Percentiles rank a stretch among this genome's conserved stretches.
phyloP scores from a whole-genome alignment of 2,329 filamentous ascomycete species.

The Aspergillus aculeatinus region DNA sequence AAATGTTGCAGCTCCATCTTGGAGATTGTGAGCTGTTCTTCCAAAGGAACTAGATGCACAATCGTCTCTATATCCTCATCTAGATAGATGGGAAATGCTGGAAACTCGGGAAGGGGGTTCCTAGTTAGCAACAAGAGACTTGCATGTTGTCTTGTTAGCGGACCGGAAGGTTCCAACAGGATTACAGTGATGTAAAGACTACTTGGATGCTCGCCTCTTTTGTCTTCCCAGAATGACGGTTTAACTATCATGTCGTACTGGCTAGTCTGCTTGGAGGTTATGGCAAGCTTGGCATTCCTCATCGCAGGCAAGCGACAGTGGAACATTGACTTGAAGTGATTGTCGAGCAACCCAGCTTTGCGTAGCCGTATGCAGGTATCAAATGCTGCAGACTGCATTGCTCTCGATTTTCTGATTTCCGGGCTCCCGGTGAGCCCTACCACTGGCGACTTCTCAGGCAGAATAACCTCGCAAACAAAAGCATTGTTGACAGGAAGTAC shows the following conservation, averaged over 20 bases:
- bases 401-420: conserved; percentile 68
- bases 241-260: conserved; percentile 78
- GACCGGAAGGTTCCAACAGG: conserved; percentile 55
- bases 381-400: conserved; percentile 88
- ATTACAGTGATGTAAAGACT: conserved; percentile 64
- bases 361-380: conserved; percentile 72
- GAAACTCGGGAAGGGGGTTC: conserved; percentile 61
- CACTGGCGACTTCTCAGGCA: conserved; percentile 74
- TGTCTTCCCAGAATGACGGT: conserved; percentile 67
- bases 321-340: conserved; percentile 71
- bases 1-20: conserved; percentile 55
- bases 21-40: conserved; percentile 28
- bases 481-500: conserved; percentile 56
- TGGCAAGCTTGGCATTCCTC: conserved; percentile 81
- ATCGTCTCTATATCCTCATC: conserved; percentile 61
- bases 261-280: conserved; percentile 73
- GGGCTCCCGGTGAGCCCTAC: conserved; percentile 63
- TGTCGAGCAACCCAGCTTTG: conserved; percentile 66
- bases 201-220: conserved; percentile 47
- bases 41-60: conserved; percentile 53
- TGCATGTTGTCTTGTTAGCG: conserved; percentile 59
- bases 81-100: conserved; percentile 70
- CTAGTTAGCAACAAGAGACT: conserved; percentile 73
- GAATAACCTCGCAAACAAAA: conserved; percentile 73
- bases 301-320: conserved; percentile 71